These are phyloP conservation scores for Peronospora belbahrii DNA, from an alignment of 352 stramenopile species.

Conservation along the genomic window DNA sequence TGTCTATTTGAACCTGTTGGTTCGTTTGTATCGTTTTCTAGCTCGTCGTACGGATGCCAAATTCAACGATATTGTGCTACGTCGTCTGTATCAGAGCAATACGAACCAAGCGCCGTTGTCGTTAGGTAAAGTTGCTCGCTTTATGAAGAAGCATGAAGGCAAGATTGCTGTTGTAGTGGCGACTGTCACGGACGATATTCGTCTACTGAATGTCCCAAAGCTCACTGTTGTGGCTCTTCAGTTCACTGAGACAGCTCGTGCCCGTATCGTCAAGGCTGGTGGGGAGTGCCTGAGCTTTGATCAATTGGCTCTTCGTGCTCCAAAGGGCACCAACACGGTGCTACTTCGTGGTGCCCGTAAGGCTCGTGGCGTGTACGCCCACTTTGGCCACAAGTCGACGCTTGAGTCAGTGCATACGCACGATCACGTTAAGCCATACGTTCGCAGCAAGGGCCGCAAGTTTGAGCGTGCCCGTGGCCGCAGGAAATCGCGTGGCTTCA, in stretches of 20 bases:
- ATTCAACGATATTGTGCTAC: constrained; percentile 97
- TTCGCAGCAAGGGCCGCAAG: constrained; percentile 98
- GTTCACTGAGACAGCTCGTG: constrained; percentile 97
- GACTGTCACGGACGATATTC: constrained; percentile 98
- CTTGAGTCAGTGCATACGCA: constrained; percentile 98
- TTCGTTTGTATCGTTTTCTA: constrained; percentile 95
- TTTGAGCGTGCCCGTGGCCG: constrained; percentile 99
- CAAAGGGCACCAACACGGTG: constrained; percentile 97
- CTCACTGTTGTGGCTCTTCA: constrained; percentile 93
- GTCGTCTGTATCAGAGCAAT: constrained; percentile 99
- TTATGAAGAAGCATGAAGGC: constrained; percentile 98
- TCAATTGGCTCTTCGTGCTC: constrained; percentile 95
- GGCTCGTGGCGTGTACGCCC: constrained; percentile 94
- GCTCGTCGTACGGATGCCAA: constrained; percentile 96
- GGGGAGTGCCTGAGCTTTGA: constrained; percentile 99
- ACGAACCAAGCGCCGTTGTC: constrained; percentile 98
- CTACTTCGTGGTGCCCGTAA: constrained; percentile 96
- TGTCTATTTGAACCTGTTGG: constrained; percentile 98
- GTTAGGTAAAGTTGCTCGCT: constrained; percentile 92
- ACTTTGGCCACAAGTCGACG: constrained; percentile 97
- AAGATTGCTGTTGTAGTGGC: constrained; percentile 98
- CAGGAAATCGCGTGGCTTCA: constrained; percentile 98
- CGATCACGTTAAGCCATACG: constrained; percentile 98
- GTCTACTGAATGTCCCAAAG: constrained; percentile 94
- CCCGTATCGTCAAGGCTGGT: constrained; percentile 95